Evolutionary conservation across 2,329 filamentous ascomycete genomes (phyloP), one percentile per base, ranked within the genome.

Genomic region (Aureobasidium pullulans): DNA sequence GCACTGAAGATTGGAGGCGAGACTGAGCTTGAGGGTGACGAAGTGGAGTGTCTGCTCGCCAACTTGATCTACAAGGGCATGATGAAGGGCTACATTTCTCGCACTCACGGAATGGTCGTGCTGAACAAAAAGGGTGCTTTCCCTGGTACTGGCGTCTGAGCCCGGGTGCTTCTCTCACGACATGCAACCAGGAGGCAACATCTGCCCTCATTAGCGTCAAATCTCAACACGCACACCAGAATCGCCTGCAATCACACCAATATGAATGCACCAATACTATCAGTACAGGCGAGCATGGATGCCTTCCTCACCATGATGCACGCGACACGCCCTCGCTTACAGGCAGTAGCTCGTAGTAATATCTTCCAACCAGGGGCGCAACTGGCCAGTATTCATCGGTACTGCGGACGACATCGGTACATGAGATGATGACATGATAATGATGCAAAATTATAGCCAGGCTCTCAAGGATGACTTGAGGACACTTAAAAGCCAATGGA

Each of bases 1-100:
- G 95, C 90, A 7, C 83, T 97, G 61, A 86, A 86, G 68, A 80
- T 96, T 66, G 86, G 85, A 56, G 71, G 71, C 32, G 76, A 64
- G 80, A 76, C 67, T 71, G 76, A 64, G 69, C 74, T 62, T 73
- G 77, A 68, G 74, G 88, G 69, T 75, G 95, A 99, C 70, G 94
- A 99, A 73, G 92, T 97, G 4, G 95, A 99, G 73, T 99, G 94
- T 72, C 76, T 96, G 67, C 71, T 99, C 68, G 90, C 94, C 31
- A 97, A 96, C 71, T 89, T 96, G 83, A 96, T 99, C 63, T 99
- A 97, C 79, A 57, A 57, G 43, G 54, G 54, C 54, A 47, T 57
- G 42, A 96, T 99, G 89, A 99, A 97, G 75, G 94, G 95, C 42
- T 99, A 99, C 74, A 99, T 99, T 66, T 87, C 93, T 34, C 87